Conservation (phyloP, 805 yeast species). For the Schwanniomyces vanrijiae region DNA sequence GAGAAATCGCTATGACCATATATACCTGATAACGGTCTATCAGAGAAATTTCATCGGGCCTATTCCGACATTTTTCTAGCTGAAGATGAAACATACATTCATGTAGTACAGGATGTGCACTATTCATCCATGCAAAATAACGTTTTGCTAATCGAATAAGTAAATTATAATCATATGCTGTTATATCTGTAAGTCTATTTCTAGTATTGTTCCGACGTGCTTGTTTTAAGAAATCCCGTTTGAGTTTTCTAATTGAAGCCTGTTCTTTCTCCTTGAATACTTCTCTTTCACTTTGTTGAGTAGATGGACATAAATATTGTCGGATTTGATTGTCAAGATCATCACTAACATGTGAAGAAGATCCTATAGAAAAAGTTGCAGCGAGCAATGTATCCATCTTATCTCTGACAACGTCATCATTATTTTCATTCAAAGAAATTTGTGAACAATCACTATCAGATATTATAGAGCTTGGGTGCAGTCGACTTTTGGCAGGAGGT, state of each 20-base stretch:
- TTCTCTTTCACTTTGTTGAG: slow-evolving; percentile 6
- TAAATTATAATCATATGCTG: slow-evolving; percentile 10
- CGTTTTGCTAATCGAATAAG: slow-evolving; percentile 7
- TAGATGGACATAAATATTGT: slow-evolving; percentile 1
- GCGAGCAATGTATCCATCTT: slow-evolving; percentile 7
- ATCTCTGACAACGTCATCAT: not conserved
- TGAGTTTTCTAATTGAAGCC: slow-evolving; percentile 9
- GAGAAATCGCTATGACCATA: slow-evolving; percentile 11
- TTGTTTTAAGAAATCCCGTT: slow-evolving; percentile 9
- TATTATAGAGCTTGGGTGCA: too few species aligned
- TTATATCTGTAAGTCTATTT: slow-evolving; percentile 7
- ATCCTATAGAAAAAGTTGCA: not conserved
- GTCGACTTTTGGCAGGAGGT: too few species aligned
- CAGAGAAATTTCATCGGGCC: slow-evolving; percentile 5
- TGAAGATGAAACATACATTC: slow-evolving; percentile 9
- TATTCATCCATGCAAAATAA: slow-evolving; percentile 11
- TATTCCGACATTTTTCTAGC: slow-evolving; percentile 7
- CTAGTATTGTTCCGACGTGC: slow-evolving; percentile 5
- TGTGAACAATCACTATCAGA: too few species aligned
- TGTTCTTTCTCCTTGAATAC: slow-evolving; percentile 11
- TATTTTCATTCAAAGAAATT: not conserved
- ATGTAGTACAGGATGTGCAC: slow-evolving; percentile 12
- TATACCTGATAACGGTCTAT: slow-evolving; percentile 9
- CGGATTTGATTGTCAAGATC: slow-evolving; percentile 9
- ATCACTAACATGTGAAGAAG: slow-evolving; percentile 6